Evolutionary conservation across 2,329 filamentous ascomycete species (phyloP).

Genomic region (Cladosporium cucumerinum): DNA sequence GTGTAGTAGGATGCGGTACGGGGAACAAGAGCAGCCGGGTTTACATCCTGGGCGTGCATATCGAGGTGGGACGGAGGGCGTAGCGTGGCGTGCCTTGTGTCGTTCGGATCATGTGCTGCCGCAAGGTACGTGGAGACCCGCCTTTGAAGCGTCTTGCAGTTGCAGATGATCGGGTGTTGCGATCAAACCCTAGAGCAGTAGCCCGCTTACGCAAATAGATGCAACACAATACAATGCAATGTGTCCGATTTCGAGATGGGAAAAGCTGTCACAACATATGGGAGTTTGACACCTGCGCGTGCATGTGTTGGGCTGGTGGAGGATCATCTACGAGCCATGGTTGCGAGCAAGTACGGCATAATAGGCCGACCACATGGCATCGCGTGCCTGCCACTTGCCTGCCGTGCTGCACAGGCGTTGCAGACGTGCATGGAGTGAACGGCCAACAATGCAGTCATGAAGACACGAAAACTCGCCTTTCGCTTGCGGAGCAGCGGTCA

Average conservation of each 20-base stretch:
- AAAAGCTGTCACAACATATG: not conserved
- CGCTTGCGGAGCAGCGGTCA: constrained; percentile 14
- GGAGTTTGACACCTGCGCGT: not conserved
- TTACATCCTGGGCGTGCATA: not conserved
- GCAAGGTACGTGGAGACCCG: not conserved
- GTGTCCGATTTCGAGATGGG: not conserved
- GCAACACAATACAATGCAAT: not conserved
- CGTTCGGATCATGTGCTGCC: not conserved
- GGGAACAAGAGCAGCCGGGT: not conserved
- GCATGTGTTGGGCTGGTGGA: not conserved
- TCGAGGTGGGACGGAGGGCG: not conserved
- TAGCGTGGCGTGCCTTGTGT: not conserved
- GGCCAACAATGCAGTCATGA: constrained; percentile 11
- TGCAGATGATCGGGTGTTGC: not conserved
- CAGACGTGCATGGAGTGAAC: constrained; percentile 6
- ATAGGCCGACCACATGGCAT: constrained; percentile 11
- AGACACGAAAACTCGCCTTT: constrained; percentile 8
- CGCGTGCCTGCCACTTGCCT: constrained; percentile 1
- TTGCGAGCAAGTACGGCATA: constrained; percentile 2
- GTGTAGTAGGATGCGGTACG: not conserved
- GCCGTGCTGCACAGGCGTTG: constrained; percentile 6
- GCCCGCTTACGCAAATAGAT: not conserved
- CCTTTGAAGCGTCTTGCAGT: not conserved
- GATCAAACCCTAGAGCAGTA: not conserved
- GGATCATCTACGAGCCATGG: constrained; percentile 1